Conservation (phyloP, 257 asterid genomes). For the Penstemon eatonii region DNA sequence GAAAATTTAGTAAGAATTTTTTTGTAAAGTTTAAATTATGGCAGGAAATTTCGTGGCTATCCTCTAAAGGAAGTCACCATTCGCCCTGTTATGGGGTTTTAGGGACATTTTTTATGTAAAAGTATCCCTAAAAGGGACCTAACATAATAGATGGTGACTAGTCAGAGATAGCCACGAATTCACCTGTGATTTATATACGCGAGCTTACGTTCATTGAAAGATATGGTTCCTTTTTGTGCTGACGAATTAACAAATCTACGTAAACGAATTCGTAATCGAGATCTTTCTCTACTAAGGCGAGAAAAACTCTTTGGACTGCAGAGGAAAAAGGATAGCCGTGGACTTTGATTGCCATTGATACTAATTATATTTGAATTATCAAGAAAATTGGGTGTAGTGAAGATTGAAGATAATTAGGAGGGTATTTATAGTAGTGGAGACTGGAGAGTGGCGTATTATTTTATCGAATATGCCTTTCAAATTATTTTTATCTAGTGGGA, state of each 20-base stretch:
- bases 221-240: conserved; percentile 48
- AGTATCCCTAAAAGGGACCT: too few species aligned
- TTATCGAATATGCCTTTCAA: too few species aligned
- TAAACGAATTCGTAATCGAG: conserved; percentile 32
- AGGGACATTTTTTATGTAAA: too few species aligned
- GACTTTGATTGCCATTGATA: conserved; percentile 45
- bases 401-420: not conserved
- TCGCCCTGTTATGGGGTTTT: too few species aligned
- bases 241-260: conserved; percentile 34
- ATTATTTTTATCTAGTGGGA: too few species aligned
- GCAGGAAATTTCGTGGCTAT: too few species aligned
- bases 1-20: not conserved
- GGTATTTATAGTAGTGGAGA: conserved; percentile 12
- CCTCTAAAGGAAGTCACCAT: too few species aligned
- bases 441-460: not conserved
- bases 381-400: not conserved
- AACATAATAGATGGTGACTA: too few species aligned
- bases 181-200: not conserved
- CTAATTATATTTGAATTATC: not conserved
- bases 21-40: too few species aligned
- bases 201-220: conserved; percentile 40
- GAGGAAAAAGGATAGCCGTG: conserved; percentile 42
- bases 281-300: conserved; percentile 39
- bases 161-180: too few species aligned
- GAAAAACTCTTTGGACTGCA: conserved; percentile 38